These are phyloP conservation scores for Coemansia sp. DNA, from an alignment of 192 early-diverging fungal species.

Conservation along the genomic window DNA sequence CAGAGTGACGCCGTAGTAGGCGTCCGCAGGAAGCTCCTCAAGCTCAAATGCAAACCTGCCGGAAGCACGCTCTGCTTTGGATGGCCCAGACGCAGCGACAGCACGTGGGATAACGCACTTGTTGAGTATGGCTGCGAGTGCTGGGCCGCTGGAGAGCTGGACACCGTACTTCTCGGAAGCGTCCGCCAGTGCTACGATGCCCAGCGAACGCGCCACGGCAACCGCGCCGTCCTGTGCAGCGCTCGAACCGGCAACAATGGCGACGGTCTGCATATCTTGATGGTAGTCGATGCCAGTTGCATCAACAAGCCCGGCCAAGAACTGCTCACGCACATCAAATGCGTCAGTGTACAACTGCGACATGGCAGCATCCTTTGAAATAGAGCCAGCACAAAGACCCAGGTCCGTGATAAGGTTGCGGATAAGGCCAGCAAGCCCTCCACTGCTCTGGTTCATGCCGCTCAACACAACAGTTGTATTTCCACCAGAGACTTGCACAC, in stretches of 20 bases:
- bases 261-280: not conserved
- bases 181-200: slow-evolving; percentile 16
- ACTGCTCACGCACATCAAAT: slow-evolving; percentile 35
- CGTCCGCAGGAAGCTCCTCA: slow-evolving; percentile 14
- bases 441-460: not conserved
- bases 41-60: slow-evolving; percentile 17
- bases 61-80: slow-evolving; percentile 1
- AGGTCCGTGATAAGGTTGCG: not conserved
- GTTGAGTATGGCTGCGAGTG: slow-evolving; percentile 17
- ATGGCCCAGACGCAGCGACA: not conserved
- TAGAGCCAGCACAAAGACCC: not conserved
- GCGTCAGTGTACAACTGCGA: slow-evolving; percentile 10
- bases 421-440: slow-evolving; percentile 8
- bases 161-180: slow-evolving; percentile 6
- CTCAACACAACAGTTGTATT: slow-evolving; percentile 4
- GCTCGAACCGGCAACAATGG: not conserved
- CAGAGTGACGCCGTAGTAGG: slow-evolving; percentile 40
- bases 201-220: slow-evolving; percentile 20
- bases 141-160: not conserved
- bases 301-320: slow-evolving; percentile 41
- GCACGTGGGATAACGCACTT: slow-evolving; percentile 15
- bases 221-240: slow-evolving; percentile 8
- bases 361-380: not conserved
- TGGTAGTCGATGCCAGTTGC: slow-evolving; percentile 15
- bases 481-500: not conserved